Base-by-base conservation (phyloP, 1,139 yeast genomes). In the Pichia sp. region DNA sequence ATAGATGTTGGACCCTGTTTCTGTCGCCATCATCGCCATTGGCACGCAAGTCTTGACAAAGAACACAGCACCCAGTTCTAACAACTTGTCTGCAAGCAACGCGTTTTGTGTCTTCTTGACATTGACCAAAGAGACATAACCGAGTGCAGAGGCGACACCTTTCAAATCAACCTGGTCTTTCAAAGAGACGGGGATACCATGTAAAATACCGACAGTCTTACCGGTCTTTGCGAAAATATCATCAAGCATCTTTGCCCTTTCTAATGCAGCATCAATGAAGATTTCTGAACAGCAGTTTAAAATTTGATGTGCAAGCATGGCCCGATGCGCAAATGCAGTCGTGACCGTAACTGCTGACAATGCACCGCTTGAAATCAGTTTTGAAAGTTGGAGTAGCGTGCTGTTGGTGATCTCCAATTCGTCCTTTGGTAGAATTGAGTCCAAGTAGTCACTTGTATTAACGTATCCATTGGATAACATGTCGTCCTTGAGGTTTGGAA, bases 181-280 rank as follows among this genome's bases (percentile, higher is more conserved):
- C 47, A 82, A 58, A 4, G 86, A 78, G 33, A 84, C 68, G 8
- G 90, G 90, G 48, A 84, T 64, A 2, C 90, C 90, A 46, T 83
- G 87, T 34, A 83, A 64, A 4, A 84, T 81, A 14, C 85, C 84
- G 7, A 69, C 47, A 0, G 66, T 52, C 40, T 66, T 62, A 4
- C 76, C 77, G 3, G 61, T 60, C 34, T 60, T 50, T 14, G 52
- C 51, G 40, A 55, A 67, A 49, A 65, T 61, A 14, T 61, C 65
- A 55, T 79, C 84, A 52, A 77, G 67, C 45, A 65, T 66, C 51
- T 71, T 62, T 1, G 83, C 83, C 34, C 74, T 60, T 28, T 55
- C 54, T 14, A 73, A 53, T 1, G 73, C 74, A 30, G 57, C 58
- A 8, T 65, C 67, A 38, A 69, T 63, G 53, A 71, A 65, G 36